Evolutionary conservation across 345 rosid species (phyloP).

Genomic region (Trapa bicornis): DNA sequence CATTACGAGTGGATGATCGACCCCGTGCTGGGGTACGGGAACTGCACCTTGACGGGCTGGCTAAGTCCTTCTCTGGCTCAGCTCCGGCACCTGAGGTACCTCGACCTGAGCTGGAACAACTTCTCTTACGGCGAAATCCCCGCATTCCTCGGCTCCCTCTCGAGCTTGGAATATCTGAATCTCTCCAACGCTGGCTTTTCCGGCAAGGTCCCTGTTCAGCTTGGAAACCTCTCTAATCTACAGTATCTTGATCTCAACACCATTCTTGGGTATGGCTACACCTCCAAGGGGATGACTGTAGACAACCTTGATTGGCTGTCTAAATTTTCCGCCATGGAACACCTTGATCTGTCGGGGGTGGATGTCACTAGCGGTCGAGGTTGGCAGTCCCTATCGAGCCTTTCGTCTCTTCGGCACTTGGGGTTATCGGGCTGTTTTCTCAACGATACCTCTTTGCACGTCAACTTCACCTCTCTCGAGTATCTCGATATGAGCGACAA

Average conservation of each 20-base stretch:
- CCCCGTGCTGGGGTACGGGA: neutral
- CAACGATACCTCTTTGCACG: neutral
- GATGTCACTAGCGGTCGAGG: too few relatives aligned
- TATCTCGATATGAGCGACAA: neutral
- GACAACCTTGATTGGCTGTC: too few relatives aligned
- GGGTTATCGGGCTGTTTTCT: too few relatives aligned
- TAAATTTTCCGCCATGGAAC: too few relatives aligned
- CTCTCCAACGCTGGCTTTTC: neutral
- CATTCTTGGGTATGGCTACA: too few relatives aligned
- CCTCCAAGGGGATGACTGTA: too few relatives aligned
- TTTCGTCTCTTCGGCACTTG: too few relatives aligned
- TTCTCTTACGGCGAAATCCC: neutral
- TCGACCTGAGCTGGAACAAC: neutral
- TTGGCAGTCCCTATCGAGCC: too few relatives aligned
- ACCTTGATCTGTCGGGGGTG: too few relatives aligned
- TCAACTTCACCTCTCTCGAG: conserved; percentile 6
- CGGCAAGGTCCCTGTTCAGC: neutral
- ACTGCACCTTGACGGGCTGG: neutral
- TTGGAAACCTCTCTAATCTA: neutral
- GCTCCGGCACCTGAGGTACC: neutral
- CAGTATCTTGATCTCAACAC: too few relatives aligned
- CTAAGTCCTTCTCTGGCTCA: neutral
- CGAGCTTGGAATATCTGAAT: neutral
- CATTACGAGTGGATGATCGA: neutral
- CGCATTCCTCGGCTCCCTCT: neutral